Percentiles rank a stretch among this genome's conserved stretches.
Evolutionary conservation across 352 stramenopile species (phyloP).

Genomic region (Pythium phragmitis): DNA sequence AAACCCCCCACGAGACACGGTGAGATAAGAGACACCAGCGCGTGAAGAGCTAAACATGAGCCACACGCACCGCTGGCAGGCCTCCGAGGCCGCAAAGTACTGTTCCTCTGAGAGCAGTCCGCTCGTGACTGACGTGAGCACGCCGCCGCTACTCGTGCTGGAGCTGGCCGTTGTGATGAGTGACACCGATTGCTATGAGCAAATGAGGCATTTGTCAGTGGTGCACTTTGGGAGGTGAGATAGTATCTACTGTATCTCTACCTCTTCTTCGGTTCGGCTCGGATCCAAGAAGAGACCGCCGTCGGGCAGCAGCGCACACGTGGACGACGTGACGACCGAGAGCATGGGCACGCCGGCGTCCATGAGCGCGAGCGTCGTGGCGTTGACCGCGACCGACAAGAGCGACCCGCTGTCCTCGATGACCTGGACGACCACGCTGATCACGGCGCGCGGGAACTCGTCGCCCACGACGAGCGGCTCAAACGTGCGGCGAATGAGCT

Average conservation of each 20-base stretch:
- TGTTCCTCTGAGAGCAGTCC: constrained; percentile 74
- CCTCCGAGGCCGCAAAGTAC: constrained; percentile 82
- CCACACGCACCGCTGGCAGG: constrained; percentile 59
- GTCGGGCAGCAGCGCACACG: constrained; percentile 63
- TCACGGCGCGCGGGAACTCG: constrained; percentile 77
- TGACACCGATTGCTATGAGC: constrained; percentile 53
- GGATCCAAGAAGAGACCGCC: constrained; percentile 71
- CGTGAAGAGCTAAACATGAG: background rate
- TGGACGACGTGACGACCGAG: constrained; percentile 64
- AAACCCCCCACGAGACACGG: background rate
- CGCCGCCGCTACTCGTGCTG: constrained; percentile 54
- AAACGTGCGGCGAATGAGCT: constrained; percentile 80
- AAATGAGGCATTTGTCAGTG: background rate
- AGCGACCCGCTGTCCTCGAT: constrained; percentile 83
- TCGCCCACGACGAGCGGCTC: constrained; percentile 63
- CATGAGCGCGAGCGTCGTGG: constrained; percentile 71
- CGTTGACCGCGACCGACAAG: constrained; percentile 80
- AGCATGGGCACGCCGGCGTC: constrained; percentile 81
- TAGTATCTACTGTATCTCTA: constrained; percentile 15
- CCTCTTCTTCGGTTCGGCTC: constrained; percentile 69
- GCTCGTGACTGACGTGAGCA: constrained; percentile 76
- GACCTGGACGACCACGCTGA: constrained; percentile 86
- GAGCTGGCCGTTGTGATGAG: constrained; percentile 66
- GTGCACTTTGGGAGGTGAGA: too few species aligned
- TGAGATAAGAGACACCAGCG: background rate